Base-by-base conservation (phyloP, 1,284 basidiomycete genomes). In the Heimioporus retisporus region DNA sequence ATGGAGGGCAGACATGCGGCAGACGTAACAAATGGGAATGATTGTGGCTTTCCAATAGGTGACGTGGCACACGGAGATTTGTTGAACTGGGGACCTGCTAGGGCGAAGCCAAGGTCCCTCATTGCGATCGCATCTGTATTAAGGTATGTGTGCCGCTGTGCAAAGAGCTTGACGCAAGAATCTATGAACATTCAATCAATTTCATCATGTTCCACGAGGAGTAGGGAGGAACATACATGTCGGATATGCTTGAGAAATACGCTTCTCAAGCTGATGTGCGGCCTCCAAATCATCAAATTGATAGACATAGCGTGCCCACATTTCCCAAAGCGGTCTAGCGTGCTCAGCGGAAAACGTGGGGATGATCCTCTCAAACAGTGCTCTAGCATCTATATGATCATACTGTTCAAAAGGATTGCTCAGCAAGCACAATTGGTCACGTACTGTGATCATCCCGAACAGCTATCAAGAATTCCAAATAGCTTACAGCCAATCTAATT, bases 381-480 rank as follows among this genome's bases (percentile, higher is more conserved):
- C 97, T 55, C 97, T 91, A 1, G 97, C 97, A 82, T 99, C 97
- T 97, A 69, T 13, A 67, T 40, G 44, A 28, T 23, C 59, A 48
- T 14, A 61, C n/a, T 60, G 56, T 61, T 55, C 55, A 63, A 54
- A 11, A 46, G 60, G 59, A 61, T 59, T 7, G 40, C 8, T 31
- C 40, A 23, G 23, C 35, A 53, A 56, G 23, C 61, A 55, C 61
- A 42, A n/a, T 23, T 57, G 64, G 51, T 25, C 13, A 55, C 87
- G 87, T 74, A 97, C 96, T 98, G 77, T 93, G 96, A 74, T 97
- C 94, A 80, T 99, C 97, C 77, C 99, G 99, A 81, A 98, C 90
- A 23, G 92, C 93, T 71, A 99, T 94, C 70, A 99, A 84, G 85
- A 98, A 99, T 43, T 93, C 90, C 53, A 99, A 88, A 81, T 99